A percentile compares a stretch with the other conserved stretches of the same genome.
Evolutionary conservation across 2,329 filamentous ascomycete species (phyloP).

Genomic region (Aspergillus sp.): DNA sequence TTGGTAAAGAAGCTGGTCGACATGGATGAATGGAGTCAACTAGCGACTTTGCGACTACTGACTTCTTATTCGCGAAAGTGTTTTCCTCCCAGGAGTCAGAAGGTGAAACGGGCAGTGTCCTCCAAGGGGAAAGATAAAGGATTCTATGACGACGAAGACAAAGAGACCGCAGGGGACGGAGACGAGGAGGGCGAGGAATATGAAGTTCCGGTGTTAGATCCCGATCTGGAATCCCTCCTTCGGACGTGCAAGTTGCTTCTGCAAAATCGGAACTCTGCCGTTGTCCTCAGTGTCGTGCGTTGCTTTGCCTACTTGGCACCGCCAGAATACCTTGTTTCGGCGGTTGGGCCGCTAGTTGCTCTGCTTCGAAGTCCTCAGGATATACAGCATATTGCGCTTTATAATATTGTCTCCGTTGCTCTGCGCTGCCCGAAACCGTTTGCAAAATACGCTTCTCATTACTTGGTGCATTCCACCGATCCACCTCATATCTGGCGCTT

Average conservation of each 20-base stretch:
- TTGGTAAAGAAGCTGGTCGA: constrained; percentile 87
- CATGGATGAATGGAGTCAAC: constrained; percentile 98
- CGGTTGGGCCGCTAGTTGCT: constrained; percentile 77
- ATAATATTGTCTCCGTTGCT: constrained; percentile 92
- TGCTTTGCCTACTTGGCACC: constrained; percentile 82
- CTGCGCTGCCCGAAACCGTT: constrained; percentile 69
- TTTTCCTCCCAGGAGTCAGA: constrained; percentile 64
- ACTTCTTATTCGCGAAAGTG: constrained; percentile 76
- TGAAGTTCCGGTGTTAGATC: constrained; percentile 58
- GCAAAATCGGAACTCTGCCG: constrained; percentile 85
- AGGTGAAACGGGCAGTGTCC: constrained; percentile 46
- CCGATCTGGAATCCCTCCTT: constrained; percentile 74
- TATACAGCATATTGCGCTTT: constrained; percentile 80
- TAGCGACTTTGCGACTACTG: constrained; percentile 74
- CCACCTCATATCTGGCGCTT: constrained; percentile 75
- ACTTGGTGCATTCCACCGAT: constrained; percentile 75
- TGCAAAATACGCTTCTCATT: constrained; percentile 79
- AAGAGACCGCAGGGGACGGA: constrained; percentile 35
- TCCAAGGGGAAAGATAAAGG: constrained; percentile 43
- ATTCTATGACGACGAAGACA: constrained; percentile 67
- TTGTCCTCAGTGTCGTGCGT: constrained; percentile 77
- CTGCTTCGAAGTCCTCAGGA: constrained; percentile 77
- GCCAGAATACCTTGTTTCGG: constrained; percentile 61
- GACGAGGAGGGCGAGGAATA: constrained; percentile 43
- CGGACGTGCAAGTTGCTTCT: constrained; percentile 74